Evolutionary conservation across 495 filamentous ascomycete genomes (phyloP), one percentile per base, ranked within the genome.

Genomic region (Melanomma pulvis-pyrius): DNA sequence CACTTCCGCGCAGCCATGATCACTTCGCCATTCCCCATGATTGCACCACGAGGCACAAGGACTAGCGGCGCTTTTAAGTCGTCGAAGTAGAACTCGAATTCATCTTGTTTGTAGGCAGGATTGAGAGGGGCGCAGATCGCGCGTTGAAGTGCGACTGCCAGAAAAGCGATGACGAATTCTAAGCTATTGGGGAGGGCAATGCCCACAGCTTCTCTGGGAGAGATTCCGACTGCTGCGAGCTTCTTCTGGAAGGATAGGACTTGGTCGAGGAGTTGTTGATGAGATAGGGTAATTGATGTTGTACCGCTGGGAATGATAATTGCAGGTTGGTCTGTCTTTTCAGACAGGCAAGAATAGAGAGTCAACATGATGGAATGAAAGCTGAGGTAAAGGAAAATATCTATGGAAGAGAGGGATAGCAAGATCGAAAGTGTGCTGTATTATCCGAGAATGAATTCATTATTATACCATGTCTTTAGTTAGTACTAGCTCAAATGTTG

Each of bases 141-240:
- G 15, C 63, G 63, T 30, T 66, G 63, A 15, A 59, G 34, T 28
- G 39, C 32, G 1, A 48, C 54, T 30, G 54, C 54, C 8, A 66
- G 55, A 39, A 66, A 66, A 17, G 67, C 56, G 15, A 70, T 59
- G 29, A 73, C 48, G 50, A 73, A 68, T 41, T 63, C 62, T 22
- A 59, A 48, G 47, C 44, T 59, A 25, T 73, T 73, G 44, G 70
- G 70, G 19, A 73, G 70, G 12, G 70, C 67, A 19, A 73, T 73
- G 32, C 57, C 64, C 3, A 73, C 63, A n/a, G 70, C 69, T 47
- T 62, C 52, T 41, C 61, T 56, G 5, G 59, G 69, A 9, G 60
- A 62, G 32, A 72, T 69, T 15, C 69, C 69, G 51, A 69, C 47
- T 11, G 53, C 57, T 1, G 69, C 61, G 28, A 72, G 61, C 54